Conservation (phyloP, 2,329 filamentous ascomycete genomes). For the Fusarium chaquense region DNA sequence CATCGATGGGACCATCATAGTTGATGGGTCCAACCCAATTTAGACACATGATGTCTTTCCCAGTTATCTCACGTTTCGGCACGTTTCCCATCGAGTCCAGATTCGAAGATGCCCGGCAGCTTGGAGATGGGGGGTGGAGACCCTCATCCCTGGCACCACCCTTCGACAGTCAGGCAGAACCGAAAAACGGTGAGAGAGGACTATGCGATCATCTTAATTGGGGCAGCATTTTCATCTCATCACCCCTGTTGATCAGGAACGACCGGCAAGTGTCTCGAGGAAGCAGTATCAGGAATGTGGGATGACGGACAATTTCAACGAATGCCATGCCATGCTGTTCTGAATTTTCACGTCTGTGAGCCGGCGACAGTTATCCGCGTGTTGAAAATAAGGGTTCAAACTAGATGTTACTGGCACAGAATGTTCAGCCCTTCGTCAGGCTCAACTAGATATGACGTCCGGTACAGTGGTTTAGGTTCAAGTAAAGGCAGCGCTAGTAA, state of each 20-base stretch:
- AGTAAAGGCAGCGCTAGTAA: slow-evolving; percentile 41
- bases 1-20: slow-evolving; percentile 19
- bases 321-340: background rate
- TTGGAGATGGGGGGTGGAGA: slow-evolving; percentile 31
- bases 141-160: slow-evolving; percentile 26
- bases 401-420: background rate
- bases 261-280: slow-evolving; percentile 2
- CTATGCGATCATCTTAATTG: slow-evolving; percentile 37
- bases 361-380: background rate
- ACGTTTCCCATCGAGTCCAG: slow-evolving; percentile 26
- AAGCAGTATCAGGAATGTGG: background rate
- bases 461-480: slow-evolving; percentile 33
- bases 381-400: background rate
- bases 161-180: slow-evolving; percentile 35
- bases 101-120: slow-evolving; percentile 38
- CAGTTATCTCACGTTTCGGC: slow-evolving; percentile 1
- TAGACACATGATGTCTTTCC: slow-evolving; percentile 14
- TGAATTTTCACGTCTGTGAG: background rate
- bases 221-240: slow-evolving; percentile 43
- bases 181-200: slow-evolving; percentile 31
- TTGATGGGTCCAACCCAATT: slow-evolving; percentile 12
- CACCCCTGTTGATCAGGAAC: slow-evolving; percentile 31
- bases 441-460: slow-evolving; percentile 33
- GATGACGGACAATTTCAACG: slow-evolving; percentile 1
- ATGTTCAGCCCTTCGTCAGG: slow-evolving; percentile 28